Evolutionary conservation across 2,329 filamentous ascomycete genomes (phyloP).

Genomic region (Aschersonia sp.): DNA sequence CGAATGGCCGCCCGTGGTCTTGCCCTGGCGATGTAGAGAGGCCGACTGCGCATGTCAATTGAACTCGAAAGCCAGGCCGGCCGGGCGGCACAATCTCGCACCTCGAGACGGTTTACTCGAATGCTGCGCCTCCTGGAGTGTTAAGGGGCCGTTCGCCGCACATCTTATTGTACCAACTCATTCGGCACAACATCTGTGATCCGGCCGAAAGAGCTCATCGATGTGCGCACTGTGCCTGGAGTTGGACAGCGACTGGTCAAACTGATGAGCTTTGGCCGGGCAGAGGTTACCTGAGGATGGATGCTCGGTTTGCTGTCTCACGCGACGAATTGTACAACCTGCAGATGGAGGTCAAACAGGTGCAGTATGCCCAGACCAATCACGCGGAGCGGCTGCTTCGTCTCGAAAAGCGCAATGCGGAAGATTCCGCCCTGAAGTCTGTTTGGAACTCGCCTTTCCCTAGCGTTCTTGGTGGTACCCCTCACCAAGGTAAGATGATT

Average conservation of each 20-base stretch:
- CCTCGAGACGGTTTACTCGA: too few relatives aligned
- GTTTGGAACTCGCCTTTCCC: conserved; percentile 93
- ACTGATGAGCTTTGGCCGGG: background rate
- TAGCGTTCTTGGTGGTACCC: conserved; percentile 66
- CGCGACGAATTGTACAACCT: conserved; percentile 54
- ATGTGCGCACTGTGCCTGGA: background rate
- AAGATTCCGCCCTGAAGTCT: conserved; percentile 60
- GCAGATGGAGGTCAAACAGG: conserved; percentile 57
- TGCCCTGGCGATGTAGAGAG: conserved; percentile 1
- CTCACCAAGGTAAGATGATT: conserved; percentile 60
- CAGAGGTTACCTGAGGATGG: conserved; percentile 32
- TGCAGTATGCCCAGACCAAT: conserved; percentile 47
- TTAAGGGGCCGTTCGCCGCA: background rate
- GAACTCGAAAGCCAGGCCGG: background rate
- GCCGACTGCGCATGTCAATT: background rate
- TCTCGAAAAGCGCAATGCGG: conserved; percentile 52
- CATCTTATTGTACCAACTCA: background rate
- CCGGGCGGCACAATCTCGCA: background rate
- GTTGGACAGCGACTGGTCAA: background rate
- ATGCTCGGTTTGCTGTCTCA: conserved; percentile 43
- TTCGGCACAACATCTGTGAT: background rate
- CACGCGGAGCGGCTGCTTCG: conserved; percentile 48
- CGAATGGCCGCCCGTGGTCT: conserved; percentile 1
- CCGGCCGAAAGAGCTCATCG: background rate
- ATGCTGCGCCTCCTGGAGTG: too few relatives aligned